These are phyloP conservation scores for Leccinum rimulosum DNA, from an alignment of 768 basidiomycete genomes.

Conservation along the genomic window DNA sequence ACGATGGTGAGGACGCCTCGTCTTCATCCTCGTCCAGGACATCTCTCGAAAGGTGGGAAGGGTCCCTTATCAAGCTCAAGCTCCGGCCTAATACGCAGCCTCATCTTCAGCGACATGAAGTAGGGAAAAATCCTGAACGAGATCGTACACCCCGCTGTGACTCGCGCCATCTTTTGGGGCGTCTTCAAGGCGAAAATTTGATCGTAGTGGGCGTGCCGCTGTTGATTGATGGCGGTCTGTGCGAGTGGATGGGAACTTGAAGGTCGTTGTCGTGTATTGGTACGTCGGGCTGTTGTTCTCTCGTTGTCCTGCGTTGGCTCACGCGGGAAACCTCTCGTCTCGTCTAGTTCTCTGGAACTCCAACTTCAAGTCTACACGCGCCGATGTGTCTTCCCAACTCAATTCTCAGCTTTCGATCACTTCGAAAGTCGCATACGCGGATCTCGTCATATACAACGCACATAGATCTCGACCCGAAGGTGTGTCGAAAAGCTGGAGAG, in stretches of 20 bases:
- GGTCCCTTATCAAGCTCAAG: neutral
- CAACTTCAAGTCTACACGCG: slow-evolving; percentile 64
- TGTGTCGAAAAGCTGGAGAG: slow-evolving; percentile 36
- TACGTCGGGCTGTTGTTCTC: slow-evolving; percentile 35
- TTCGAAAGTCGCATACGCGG: slow-evolving; percentile 78
- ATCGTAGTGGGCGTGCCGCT: slow-evolving; percentile 90
- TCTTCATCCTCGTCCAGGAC: no score
- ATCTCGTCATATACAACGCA: slow-evolving; percentile 80
- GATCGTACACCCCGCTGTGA: slow-evolving; percentile 92
- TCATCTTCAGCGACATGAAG: slow-evolving; percentile 71
- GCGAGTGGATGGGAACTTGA: slow-evolving; percentile 47
- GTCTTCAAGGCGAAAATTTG: slow-evolving; percentile 59
- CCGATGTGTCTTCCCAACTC: slow-evolving; percentile 64
- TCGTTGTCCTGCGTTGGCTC: neutral
- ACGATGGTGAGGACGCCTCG: no score
- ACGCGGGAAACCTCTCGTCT: neutral
- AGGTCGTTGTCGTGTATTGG: slow-evolving; percentile 90
- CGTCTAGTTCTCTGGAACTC: slow-evolving; percentile 67
- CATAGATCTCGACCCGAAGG: slow-evolving; percentile 57
- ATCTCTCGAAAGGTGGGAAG: no score
- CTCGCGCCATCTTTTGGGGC: slow-evolving; percentile 29
- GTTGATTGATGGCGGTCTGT: slow-evolving; percentile 84
- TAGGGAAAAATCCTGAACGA: slow-evolving; percentile 73
- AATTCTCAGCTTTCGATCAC: slow-evolving; percentile 71
- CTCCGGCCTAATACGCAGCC: slow-evolving; percentile 36